Evolutionary conservation across 73 alveolate species (phyloP), one percentile per base, ranked within the genome.

Genomic region (Halteria grandinella): DNA sequence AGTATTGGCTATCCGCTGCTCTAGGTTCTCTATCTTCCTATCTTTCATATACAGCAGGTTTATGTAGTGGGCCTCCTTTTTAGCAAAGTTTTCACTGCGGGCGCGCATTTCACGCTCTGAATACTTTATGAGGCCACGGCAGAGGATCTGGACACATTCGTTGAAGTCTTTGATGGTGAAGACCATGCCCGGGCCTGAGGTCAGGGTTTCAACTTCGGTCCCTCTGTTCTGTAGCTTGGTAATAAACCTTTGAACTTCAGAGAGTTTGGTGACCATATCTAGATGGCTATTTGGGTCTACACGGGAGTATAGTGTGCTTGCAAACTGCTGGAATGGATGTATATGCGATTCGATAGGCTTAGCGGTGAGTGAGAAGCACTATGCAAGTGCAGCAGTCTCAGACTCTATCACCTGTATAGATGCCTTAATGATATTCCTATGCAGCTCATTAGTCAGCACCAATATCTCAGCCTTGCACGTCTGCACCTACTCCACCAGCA

Each of bases 141-240:
- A 62, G 27, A 87, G 75, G 54, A 45, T 62, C 28, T 81, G 73
- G 24, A 71, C 7, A 40, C 87, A 79, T 33, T 87, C 87, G 34
- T 79, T 80, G 40, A 87, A 72, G 64, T 87, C 95, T 71, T 64
- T 79, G 11, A 87, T 52, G 12, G 86, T 70, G 47, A 87, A 70
- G 24, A 80, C 89, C 52, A 87, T 50, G 4, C 91, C 91, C n/a
- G 87, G 87, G 0, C 95, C 95, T 40, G 83, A 33, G 5, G 95
- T 87, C 12, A 85, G 73, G 10, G 95, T 80, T 62, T 87, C 95
- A 2, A 87, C 91, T 37, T 76, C 89, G 1, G 91, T 80, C 39
- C 89, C 80, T 73, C 91, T 57, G 41, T 87, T 87, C 59, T 83
- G 80, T 0, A 87, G 69, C 20, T 78, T 53, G 23, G 87, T 87